phyloP scores from a whole-genome alignment of 441 rosid species.

The Bocquillonia castaneifolia region DNA sequence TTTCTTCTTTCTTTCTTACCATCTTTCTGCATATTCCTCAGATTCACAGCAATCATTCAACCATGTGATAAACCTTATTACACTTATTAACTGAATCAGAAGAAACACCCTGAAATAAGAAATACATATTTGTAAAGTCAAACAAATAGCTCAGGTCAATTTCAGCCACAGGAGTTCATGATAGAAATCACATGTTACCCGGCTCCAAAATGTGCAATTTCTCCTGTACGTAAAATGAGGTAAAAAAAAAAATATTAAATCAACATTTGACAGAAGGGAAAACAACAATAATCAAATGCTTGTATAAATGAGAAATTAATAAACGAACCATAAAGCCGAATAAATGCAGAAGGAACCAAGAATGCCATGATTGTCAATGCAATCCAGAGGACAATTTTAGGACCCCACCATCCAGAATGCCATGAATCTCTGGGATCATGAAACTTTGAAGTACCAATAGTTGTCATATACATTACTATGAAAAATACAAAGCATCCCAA shows the following conservation, averaged over 20 bases:
- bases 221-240: constrained; percentile 61
- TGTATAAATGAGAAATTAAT: constrained; percentile 6
- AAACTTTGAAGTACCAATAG: constrained; percentile 59
- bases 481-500: constrained; percentile 91
- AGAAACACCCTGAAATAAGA: constrained; percentile 78
- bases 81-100: constrained; percentile 80
- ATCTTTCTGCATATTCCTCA: constrained; percentile 62
- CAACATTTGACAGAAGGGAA: neutral
- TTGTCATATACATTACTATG: constrained; percentile 70
- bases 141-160: constrained; percentile 10
- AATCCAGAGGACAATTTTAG: constrained; percentile 60
- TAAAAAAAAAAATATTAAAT: neutral
- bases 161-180: constrained; percentile 20
- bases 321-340: constrained; percentile 68
- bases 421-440: constrained; percentile 60
- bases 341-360: constrained; percentile 59
- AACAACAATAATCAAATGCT: neutral
- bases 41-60: constrained; percentile 69
- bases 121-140: constrained; percentile 8
- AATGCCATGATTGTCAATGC: constrained; percentile 56
- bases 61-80: constrained; percentile 91
- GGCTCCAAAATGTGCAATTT: constrained; percentile 96
- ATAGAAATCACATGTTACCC: constrained; percentile 57
- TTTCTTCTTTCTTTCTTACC: constrained; percentile 50
- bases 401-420: constrained; percentile 98